These are phyloP conservation scores for Plantago lanceolata DNA, from an alignment of 305 asterid genomes.

Conservation along the genomic window DNA sequence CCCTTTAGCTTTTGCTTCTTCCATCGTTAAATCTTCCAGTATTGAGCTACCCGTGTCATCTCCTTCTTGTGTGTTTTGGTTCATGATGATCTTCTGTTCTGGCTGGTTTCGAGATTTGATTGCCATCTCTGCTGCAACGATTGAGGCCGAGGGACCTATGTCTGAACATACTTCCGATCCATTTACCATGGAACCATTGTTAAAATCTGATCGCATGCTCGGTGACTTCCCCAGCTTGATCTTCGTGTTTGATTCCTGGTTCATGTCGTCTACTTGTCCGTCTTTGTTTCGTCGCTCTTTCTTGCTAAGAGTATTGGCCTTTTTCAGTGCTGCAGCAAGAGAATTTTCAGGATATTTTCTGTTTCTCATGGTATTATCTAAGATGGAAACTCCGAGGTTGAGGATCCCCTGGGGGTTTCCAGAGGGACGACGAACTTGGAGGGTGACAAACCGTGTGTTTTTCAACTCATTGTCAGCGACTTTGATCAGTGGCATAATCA, in stretches of 20 bases:
- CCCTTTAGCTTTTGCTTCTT: conserved; percentile 64
- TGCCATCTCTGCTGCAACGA: conserved; percentile 68
- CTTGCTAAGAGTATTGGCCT: conserved; percentile 3
- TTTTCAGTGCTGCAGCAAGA: neutral
- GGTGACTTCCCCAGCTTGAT: conserved; percentile 31
- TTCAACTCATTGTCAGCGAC: conserved; percentile 13
- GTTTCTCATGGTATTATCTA: conserved; percentile 41
- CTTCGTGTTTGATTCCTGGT: conserved; percentile 18
- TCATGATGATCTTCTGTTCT: neutral
- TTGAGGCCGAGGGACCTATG: conserved; percentile 74
- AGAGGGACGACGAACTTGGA: conserved; percentile 58
- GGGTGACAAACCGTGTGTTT: conserved; percentile 44
- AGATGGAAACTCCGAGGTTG: conserved; percentile 56
- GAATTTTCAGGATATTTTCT: conserved; percentile 8
- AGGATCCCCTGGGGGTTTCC: conserved; percentile 67
- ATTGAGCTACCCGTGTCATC: conserved; percentile 49
- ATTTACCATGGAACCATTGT: conserved; percentile 28
- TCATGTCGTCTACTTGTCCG: neutral
- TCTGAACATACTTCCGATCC: conserved; percentile 71
- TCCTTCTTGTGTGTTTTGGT: neutral
- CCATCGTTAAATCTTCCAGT: conserved; percentile 55
- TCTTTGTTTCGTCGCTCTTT: neutral
- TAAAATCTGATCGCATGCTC: conserved; percentile 32
- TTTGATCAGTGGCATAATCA: conserved; percentile 29
- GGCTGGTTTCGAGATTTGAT: conserved; percentile 22